Evolutionary conservation across 768 basidiomycete species (phyloP), one percentile per base, ranked within the genome.

Genomic region (Tylopilus intermedius): DNA sequence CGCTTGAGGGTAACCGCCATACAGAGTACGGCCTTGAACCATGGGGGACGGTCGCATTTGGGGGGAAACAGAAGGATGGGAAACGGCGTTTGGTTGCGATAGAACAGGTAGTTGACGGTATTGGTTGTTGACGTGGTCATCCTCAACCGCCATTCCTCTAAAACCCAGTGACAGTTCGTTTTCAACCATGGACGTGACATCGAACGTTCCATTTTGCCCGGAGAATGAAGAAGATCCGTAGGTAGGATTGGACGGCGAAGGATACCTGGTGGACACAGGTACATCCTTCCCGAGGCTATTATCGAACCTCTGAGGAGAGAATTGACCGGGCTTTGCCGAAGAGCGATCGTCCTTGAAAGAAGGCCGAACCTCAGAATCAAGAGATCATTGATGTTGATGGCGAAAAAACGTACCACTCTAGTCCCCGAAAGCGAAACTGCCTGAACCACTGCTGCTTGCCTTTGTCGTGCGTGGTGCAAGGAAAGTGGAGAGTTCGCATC

Each of bases 131-230:
- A 66, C 62, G 47, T 71, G 72, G 50, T 82, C 81, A 40, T 82
- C 81, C 59, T 79, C 81, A 18, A 81, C 79, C 7, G 67, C 73
- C 79, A 82, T 81, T 13, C 83, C 83, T 54, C 84, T 79, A 45
- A 87, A 67, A 4, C 80, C 75, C 30, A 79, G 66, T 13, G 81
- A 71, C 32, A 86, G 71, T 30, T 84, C 83, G 50, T 74, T 77
- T 45, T 80, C 81, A 15, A 74, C 76, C 42, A 70, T 62, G 33
- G 74, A 64, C 13, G 76, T 61, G 15, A 72, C 64, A 56, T 79
- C 79, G 50, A 72, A 65, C 13, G 60, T 58, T 51, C 64, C 61
- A 30, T 61, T 71, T 62, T 72, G 64, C 33, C 60, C 59, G 10
- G 57, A 47, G 51, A 72, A 65, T 29, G 64, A 58, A 55, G 67